Evolutionary conservation across 1,284 basidiomycete genomes (phyloP).

Genomic region (Cystobasidium sp.): DNA sequence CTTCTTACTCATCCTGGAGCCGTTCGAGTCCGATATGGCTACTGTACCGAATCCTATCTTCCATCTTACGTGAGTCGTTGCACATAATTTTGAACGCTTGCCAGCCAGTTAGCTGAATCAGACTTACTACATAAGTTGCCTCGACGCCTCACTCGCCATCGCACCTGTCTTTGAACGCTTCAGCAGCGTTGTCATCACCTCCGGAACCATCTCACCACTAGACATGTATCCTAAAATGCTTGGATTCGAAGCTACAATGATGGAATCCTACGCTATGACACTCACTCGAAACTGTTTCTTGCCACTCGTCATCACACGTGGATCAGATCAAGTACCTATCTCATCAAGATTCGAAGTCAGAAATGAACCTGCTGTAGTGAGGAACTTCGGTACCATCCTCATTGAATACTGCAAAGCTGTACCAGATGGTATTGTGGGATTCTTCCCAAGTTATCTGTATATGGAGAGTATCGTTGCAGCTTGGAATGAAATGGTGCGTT

Average conservation of each 20-base stretch:
- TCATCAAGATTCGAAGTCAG: conserved; percentile 99
- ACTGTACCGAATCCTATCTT: conserved; percentile 99
- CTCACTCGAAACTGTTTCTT: conserved; percentile 94
- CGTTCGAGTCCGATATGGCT: conserved; percentile 97
- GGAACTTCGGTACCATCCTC: conserved; percentile 97
- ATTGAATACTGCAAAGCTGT: conserved; percentile 98
- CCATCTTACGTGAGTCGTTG: too few species aligned
- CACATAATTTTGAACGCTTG: too few species aligned
- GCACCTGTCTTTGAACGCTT: conserved; percentile 98
- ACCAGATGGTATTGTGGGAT: conserved; percentile 98
- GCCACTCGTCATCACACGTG: conserved; percentile 96
- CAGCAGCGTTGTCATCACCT: conserved; percentile 97
- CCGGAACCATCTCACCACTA: conserved; percentile 94
- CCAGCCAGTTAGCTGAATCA: too few species aligned
- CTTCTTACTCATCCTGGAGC: conserved; percentile 95
- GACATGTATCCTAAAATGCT: conserved; percentile 99
- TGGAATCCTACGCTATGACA: conserved; percentile 98
- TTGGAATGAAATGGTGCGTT: conserved; percentile 95
- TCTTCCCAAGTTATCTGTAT: conserved; percentile 99
- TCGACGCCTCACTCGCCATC: conserved; percentile 96
- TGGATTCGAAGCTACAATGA: conserved; percentile 94
- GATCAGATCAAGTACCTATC: conserved; percentile 97
- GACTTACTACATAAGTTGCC: too few species aligned
- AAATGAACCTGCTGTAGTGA: conserved; percentile 97
- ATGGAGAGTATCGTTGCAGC: conserved; percentile 99